These are phyloP conservation scores for Mycena belliarum DNA, from an alignment of 768 basidiomycete species.

Conservation along the genomic window DNA sequence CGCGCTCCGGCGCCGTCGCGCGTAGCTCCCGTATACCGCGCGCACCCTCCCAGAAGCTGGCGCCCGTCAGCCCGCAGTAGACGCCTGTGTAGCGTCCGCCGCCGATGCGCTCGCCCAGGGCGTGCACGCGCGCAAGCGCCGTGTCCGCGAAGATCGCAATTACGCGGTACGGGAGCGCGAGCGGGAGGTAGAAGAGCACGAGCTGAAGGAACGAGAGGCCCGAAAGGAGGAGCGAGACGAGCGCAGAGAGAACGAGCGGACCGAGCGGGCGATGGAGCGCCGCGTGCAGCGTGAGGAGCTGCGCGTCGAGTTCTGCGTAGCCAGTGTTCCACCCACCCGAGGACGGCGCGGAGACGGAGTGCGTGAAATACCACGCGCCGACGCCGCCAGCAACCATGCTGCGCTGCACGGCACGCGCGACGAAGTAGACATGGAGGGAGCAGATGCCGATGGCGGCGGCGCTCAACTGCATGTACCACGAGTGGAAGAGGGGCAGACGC, in stretches of 20 bases:
- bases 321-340: conserved; percentile 25
- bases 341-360: conserved; percentile 4
- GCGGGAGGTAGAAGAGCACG: conserved; percentile 32
- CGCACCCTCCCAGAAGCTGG: conserved; percentile 45
- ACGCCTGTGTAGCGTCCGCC: conserved; percentile 38
- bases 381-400: conserved; percentile 81
- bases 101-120: conserved; percentile 19
- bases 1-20: not conserved
- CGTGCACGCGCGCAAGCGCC: conserved; percentile 9
- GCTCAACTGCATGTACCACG: conserved; percentile 75
- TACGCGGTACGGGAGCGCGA: conserved; percentile 49
- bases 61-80: conserved; percentile 59
- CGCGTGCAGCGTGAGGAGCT: conserved; percentile 57
- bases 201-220: not conserved
- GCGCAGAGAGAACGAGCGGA: conserved; percentile 71
- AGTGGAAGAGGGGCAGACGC: conserved; percentile 74
- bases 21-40: conserved; percentile 36
- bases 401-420: conserved; percentile 76
- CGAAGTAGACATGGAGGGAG: conserved; percentile 78
- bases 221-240: conserved; percentile 58
- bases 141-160: conserved; percentile 26
- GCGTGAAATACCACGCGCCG: conserved; percentile 85
- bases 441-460: conserved; percentile 81
- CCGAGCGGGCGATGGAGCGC: conserved; percentile 82
- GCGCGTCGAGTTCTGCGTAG: conserved; percentile 64